Evolutionary conservation across 306 rosid species (phyloP), one percentile per base, ranked within the genome.

Genomic region (Luffa aegyptiaca): DNA sequence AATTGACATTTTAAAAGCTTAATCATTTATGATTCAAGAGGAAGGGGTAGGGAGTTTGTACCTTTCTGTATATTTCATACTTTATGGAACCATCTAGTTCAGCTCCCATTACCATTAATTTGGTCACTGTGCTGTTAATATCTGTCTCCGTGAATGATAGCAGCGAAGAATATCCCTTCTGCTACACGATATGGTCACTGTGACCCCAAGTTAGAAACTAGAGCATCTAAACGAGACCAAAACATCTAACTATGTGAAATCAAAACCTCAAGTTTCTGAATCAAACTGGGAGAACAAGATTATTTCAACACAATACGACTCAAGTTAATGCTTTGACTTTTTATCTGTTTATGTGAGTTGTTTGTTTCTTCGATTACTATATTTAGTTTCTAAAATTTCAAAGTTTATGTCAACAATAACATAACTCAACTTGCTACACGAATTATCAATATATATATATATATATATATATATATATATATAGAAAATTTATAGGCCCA

Each of bases 1-100:
- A 80, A 16, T 80, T 85, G 68, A 68, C 42, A 18, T 64, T 75
- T 48, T 10, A 3, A 11, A 18, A 12, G 41, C 31, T 31, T 10
- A 17, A 71, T 21, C 18, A 11, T 17, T n/a, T 61, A 41, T 41
- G 52, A 9, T 56, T 31, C 61, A 73, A 31, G 61, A 51, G 61
- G 16, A 14, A 9, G 44, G 44, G 45, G 45, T 35, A 61, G 14
- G 45, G 31, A 51, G 18, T 31, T 48, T 13, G 9, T 73, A 80
- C 93, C 92, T 89, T 92, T 83, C 93, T 95, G 53, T 90, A 92
- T 80, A 90, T 84, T 83, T 88, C 93, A 71, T 91, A 76, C 63
- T 89, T 92, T 49, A 95, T 90, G 44, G 95, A 88, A 55, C 93
- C 93, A 78, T 95, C 93, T 5, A 92, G 90, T 87, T 91, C 92